phyloP scores from a whole-genome alignment of 1,139 yeast species.

The Geotrichum reessii region DNA sequence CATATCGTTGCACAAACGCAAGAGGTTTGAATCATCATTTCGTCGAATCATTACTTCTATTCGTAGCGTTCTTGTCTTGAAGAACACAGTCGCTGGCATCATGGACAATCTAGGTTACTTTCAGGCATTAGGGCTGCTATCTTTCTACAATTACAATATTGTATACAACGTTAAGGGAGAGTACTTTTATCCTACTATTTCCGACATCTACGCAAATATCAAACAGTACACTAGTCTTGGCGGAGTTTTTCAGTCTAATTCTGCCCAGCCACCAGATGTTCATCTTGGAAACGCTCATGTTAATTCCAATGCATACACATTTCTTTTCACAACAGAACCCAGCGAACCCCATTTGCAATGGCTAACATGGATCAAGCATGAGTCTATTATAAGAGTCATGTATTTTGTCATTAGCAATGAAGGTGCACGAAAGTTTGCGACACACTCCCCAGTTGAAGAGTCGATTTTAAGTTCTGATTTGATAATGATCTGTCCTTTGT shows the following conservation, averaged over 20 bases:
- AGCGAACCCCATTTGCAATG: constrained; percentile 24
- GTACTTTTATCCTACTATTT: neutral
- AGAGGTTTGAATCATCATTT: neutral
- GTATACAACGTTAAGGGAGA: neutral
- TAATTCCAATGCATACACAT: constrained; percentile 6
- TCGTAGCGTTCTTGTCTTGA: constrained; percentile 21
- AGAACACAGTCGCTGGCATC: constrained; percentile 20
- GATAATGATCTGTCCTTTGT: constrained; percentile 31
- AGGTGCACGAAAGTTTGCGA: constrained; percentile 23
- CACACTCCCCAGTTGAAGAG: constrained; percentile 25
- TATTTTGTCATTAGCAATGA: constrained; percentile 29
- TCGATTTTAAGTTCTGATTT: constrained; percentile 28
- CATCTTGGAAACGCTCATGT: constrained; percentile 5
- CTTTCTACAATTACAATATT: constrained; percentile 2
- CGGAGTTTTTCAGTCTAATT: neutral
- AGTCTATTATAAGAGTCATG: constrained; percentile 30
- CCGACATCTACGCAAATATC: neutral
- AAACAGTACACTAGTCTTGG: constrained; percentile 3
- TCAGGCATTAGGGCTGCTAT: constrained; percentile 5
- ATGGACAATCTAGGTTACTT: constrained; percentile 2
- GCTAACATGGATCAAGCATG: constrained; percentile 34
- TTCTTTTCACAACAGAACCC: neutral
- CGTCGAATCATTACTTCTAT: neutral
- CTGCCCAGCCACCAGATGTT: neutral
- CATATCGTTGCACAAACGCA: constrained; percentile 10